Evolutionary conservation across 306 rosid genomes (phyloP), one percentile per base, ranked within the genome.

Genomic region (Elaeagnus macrophylla): DNA sequence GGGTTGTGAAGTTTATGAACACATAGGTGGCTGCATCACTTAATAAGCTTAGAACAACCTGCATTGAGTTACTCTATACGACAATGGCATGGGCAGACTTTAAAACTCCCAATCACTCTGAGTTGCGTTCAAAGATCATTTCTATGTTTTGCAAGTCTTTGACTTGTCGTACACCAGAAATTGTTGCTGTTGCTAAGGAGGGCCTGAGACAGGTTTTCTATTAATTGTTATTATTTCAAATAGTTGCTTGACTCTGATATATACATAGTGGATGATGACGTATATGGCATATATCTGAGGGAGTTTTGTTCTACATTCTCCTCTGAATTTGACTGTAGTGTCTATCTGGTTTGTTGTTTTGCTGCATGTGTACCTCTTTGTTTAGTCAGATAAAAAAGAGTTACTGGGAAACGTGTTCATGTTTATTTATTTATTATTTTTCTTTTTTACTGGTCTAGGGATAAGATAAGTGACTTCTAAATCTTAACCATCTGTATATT

Each of bases 31-130:
- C 94, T 35, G 84, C 99, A 36, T 93, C 99, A 17, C 62, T 87
- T 71, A 87, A 83, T 59, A 93, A 84, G 73, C 99, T 93, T 54
- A 83, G 89, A 66, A 93, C 95, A 44, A 95, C 94, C 56, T 87
- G 99, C 83, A 93, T 93, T 55, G 99, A 93, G 78, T 72, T 93
- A 60, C 87, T 93, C 44, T 93, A 96, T 69, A 93, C 99, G 32
- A 81, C 99, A 12, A 93, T 93, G 96, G 95, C 99, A 18, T 93
- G 99, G 99, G 85, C 96, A 68, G 99, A 93, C 66, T 93, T 93
- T 67, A 84, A 78, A 76, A 82, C 99, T 59, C 88, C 93, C 36
- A 81, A 75, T 74, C 95, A 93, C 75, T 64, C 99, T 67, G 99
- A 93, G 12, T 64, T 93, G 81, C 95, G 96, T 39, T 71, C 99